A percentile compares a stretch with the other conserved stretches of the same genome.
Evolutionary conservation across 2,329 filamentous ascomycete genomes (phyloP).

Genomic region (Fusarium coffeatum): DNA sequence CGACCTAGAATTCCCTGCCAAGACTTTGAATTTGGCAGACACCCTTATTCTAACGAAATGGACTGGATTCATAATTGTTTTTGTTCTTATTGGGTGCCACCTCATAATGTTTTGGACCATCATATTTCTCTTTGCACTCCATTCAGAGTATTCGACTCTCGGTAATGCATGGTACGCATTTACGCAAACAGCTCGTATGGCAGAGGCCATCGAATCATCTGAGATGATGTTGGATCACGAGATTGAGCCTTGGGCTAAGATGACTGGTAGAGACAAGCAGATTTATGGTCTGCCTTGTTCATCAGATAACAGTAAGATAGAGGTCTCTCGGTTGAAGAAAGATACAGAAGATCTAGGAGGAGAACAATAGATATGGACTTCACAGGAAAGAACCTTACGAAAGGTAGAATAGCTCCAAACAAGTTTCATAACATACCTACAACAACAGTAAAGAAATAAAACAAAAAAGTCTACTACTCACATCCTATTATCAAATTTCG

Average conservation of each 20-base stretch:
- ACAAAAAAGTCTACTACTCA: neutral
- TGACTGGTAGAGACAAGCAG: neutral
- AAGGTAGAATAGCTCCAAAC: too few species aligned
- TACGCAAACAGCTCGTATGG: neutral
- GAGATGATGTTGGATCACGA: neutral
- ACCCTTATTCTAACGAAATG: neutral
- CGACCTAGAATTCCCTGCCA: neutral
- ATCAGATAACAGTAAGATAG: neutral
- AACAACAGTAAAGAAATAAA: neutral
- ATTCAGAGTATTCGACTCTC: neutral
- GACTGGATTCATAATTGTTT: neutral
- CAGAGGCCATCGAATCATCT: neutral
- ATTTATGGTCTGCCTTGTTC: neutral
- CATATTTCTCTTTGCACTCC: neutral
- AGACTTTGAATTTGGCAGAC: neutral
- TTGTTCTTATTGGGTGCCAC: neutral
- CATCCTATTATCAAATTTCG: neutral
- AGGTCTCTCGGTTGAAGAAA: neutral
- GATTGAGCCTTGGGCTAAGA: neutral
- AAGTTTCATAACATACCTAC: too few species aligned
- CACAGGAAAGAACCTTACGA: too few species aligned
- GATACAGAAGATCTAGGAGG: neutral
- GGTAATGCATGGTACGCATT: neutral
- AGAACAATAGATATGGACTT: neutral
- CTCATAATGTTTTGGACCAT: neutral